Evolutionary conservation across 441 rosid species (phyloP).

Genomic region (Eruca vesicaria): DNA sequence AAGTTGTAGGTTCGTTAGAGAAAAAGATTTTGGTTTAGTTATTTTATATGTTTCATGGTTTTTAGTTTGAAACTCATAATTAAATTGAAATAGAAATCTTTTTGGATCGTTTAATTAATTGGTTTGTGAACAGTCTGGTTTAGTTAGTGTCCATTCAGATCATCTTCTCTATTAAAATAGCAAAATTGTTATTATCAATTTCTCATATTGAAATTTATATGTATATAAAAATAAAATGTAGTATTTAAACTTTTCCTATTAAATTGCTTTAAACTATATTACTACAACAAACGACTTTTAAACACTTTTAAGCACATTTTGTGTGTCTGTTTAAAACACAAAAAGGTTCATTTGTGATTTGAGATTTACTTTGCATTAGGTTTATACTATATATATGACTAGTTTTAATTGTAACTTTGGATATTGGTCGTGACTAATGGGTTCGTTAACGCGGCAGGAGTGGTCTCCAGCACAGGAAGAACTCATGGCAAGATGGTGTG

Average conservation of each 20-base stretch:
- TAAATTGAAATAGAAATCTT: neutral
- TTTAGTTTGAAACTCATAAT: neutral
- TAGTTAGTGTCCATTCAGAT: neutral
- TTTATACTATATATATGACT: neutral
- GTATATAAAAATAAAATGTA: neutral
- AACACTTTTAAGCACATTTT: neutral
- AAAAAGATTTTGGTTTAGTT: neutral
- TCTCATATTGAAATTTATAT: neutral
- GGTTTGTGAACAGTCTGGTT: neutral
- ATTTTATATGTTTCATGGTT: neutral
- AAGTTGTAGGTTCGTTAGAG: neutral
- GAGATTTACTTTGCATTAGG: neutral
- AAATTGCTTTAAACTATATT: neutral
- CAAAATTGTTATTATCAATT: neutral
- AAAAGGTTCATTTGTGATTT: neutral
- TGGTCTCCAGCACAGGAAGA: slow-evolving; percentile 70
- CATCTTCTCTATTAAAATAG: neutral
- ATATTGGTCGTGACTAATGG: neutral
- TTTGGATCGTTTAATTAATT: neutral
- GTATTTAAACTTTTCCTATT: neutral
- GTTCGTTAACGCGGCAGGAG: slow-evolving; percentile 37
- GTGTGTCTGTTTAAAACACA: neutral
- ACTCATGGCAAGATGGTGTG: slow-evolving; percentile 72
- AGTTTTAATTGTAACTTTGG: neutral
- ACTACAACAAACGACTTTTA: neutral